These are phyloP conservation scores for Tilletia horrida DNA, from an alignment of 1,284 basidiomycete species.

Conservation along the genomic window DNA sequence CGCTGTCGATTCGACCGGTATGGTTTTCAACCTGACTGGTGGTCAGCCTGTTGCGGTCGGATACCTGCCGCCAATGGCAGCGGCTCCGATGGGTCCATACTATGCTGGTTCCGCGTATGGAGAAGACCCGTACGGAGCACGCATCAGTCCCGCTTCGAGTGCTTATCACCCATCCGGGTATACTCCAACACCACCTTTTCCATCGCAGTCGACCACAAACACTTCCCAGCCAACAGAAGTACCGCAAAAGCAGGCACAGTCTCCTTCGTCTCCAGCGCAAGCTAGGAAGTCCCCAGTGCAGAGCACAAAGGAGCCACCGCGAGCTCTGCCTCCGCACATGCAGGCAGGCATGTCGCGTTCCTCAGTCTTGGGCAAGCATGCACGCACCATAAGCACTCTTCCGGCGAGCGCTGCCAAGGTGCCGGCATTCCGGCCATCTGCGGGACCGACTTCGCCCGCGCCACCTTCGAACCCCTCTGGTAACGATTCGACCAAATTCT, in stretches of 20 bases:
- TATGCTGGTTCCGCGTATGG: neutral
- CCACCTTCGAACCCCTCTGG: neutral
- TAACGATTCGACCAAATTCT: neutral
- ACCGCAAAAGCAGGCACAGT: neutral
- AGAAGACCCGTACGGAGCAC: neutral
- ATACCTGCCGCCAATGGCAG: slow-evolving; percentile 14
- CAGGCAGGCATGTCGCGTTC: neutral
- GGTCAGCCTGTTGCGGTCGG: slow-evolving; percentile 13
- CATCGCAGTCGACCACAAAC: neutral
- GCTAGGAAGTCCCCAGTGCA: neutral
- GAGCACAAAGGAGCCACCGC: neutral
- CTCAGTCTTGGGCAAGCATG: neutral
- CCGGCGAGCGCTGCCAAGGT: slow-evolving; percentile 4
- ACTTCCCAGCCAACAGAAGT: neutral
- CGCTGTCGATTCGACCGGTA: slow-evolving; percentile 11
- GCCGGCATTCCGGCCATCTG: slow-evolving; percentile 13
- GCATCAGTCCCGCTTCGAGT: neutral
- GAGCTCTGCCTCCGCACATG: slow-evolving; percentile 10
- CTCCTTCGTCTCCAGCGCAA: neutral
- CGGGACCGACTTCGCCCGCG: neutral
- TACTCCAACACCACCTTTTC: neutral
- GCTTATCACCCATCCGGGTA: slow-evolving; percentile 4
- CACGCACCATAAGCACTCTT: slow-evolving; percentile 4
- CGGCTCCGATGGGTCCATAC: slow-evolving; percentile 6
- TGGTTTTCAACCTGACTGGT: slow-evolving; percentile 10